A percentile compares a stretch with the other conserved stretches of the same genome.
phyloP scores from a whole-genome alignment of 2,329 filamentous ascomycete species.

The Whalleya microplaca region DNA sequence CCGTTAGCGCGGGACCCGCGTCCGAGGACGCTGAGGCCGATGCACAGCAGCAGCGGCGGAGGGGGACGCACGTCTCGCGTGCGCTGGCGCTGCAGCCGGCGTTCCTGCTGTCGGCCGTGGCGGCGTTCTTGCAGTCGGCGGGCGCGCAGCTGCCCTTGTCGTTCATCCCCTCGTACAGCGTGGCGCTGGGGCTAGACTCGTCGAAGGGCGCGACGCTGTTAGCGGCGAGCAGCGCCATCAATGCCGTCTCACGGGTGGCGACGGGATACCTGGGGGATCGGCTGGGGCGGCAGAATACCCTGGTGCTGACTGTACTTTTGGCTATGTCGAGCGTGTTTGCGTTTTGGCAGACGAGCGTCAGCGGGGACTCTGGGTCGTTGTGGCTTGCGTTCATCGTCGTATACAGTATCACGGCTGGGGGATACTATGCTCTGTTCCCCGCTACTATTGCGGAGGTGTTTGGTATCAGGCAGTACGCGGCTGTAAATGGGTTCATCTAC shows the following conservation, averaged over 20 bases:
- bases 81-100: conserved; percentile 42
- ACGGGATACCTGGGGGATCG: conserved; percentile 51
- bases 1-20: conserved; percentile 1
- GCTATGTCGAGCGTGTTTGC: conserved; percentile 42
- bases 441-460: conserved; percentile 53
- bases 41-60: conserved; percentile 25
- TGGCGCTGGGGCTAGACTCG: conserved; percentile 46
- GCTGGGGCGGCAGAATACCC: conserved; percentile 51
- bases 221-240: conserved; percentile 50
- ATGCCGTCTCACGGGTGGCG: conserved; percentile 47
- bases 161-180: conserved; percentile 52
- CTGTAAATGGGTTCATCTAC: conserved; percentile 51
- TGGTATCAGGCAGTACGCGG: conserved; percentile 50
- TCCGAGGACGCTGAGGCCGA: background rate
- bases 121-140: conserved; percentile 46
- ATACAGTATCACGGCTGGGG: conserved; percentile 48
- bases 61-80: conserved; percentile 44
- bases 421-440: conserved; percentile 51
- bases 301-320: conserved; percentile 45
- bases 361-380: conserved; percentile 34
- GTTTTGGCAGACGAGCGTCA: conserved; percentile 41
- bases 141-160: conserved; percentile 51
- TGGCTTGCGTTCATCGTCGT: conserved; percentile 48
- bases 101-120: conserved; percentile 47
- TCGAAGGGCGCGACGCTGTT: conserved; percentile 47